Conservation (phyloP, 768 basidiomycete genomes). For the Hygrocybe punicea region DNA sequence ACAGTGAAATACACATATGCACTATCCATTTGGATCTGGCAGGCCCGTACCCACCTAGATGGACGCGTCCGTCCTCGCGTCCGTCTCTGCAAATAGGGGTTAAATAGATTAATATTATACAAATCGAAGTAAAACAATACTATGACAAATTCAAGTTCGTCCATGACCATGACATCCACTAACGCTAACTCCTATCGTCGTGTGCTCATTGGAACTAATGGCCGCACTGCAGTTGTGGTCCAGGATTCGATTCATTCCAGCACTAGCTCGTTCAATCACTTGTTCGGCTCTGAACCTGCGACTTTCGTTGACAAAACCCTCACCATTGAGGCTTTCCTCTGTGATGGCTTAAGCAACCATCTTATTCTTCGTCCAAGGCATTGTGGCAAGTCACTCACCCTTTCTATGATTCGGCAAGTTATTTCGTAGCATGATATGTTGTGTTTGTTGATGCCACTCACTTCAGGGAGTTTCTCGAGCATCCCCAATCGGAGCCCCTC, state of each 20-base stretch:
- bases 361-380: slow-evolving; percentile 3
- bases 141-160: too few relatives aligned
- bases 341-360: not conserved
- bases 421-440: not conserved
- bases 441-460: not conserved
- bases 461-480: slow-evolving; percentile 4
- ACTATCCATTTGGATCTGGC: too few relatives aligned
- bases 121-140: too few relatives aligned
- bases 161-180: too few relatives aligned
- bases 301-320: slow-evolving; percentile 6
- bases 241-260: not conserved
- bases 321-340: slow-evolving; percentile 7
- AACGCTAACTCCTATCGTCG: too few relatives aligned
- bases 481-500: not conserved
- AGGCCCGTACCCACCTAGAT: too few relatives aligned
- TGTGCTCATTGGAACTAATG: too few relatives aligned
- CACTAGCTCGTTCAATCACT: not conserved
- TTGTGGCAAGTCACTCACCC: not conserved
- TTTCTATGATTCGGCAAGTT: slow-evolving; percentile 1
- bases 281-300: not conserved
- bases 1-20: too few relatives aligned
- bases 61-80: too few relatives aligned
- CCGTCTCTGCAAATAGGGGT: too few relatives aligned
- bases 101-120: too few relatives aligned
- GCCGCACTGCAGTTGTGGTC: not conserved